phyloP scores from a whole-genome alignment of 1,284 basidiomycete genomes.

The Microbotryum violaceum region DNA sequence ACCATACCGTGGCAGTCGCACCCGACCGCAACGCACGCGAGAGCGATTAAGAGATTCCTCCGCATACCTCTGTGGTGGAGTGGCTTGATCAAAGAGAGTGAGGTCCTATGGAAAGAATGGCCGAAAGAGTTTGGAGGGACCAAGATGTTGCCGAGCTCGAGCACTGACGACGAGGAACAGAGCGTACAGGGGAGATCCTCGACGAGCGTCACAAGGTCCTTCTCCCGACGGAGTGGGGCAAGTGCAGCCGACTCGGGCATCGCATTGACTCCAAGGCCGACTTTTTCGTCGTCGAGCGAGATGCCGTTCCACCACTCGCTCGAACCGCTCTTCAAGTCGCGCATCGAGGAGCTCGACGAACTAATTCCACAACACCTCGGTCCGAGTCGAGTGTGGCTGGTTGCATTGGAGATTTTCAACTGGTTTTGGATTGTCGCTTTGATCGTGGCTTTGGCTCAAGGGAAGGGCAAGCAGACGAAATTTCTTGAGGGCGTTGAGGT shows the following conservation, averaged over 20 bases:
- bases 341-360: slow-evolving; percentile 19
- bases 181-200: background rate
- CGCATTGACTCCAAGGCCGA: slow-evolving; percentile 9
- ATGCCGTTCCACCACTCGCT: slow-evolving; percentile 12
- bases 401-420: slow-evolving; percentile 13
- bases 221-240: slow-evolving; percentile 4
- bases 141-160: background rate
- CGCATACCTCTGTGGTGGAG: slow-evolving; percentile 1
- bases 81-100: slow-evolving; percentile 3
- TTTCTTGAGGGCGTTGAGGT: slow-evolving; percentile 30
- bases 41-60: background rate
- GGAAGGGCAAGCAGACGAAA: slow-evolving; percentile 9
- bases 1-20: slow-evolving; percentile 12
- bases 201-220: slow-evolving; percentile 1
- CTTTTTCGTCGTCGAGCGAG: slow-evolving; percentile 1
- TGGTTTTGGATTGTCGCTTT: slow-evolving; percentile 19
- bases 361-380: slow-evolving; percentile 8
- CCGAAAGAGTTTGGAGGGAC: slow-evolving; percentile 28
- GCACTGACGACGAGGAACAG: background rate
- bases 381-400: slow-evolving; percentile 14
- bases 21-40: slow-evolving; percentile 8
- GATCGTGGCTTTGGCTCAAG: slow-evolving; percentile 16
- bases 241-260: slow-evolving; percentile 19
- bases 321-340: slow-evolving; percentile 11
- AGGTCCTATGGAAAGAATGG: slow-evolving; percentile 19